These are phyloP conservation scores for Gamarada debralockiae DNA, from an alignment of 495 filamentous ascomycete genomes.

Conservation along the genomic window DNA sequence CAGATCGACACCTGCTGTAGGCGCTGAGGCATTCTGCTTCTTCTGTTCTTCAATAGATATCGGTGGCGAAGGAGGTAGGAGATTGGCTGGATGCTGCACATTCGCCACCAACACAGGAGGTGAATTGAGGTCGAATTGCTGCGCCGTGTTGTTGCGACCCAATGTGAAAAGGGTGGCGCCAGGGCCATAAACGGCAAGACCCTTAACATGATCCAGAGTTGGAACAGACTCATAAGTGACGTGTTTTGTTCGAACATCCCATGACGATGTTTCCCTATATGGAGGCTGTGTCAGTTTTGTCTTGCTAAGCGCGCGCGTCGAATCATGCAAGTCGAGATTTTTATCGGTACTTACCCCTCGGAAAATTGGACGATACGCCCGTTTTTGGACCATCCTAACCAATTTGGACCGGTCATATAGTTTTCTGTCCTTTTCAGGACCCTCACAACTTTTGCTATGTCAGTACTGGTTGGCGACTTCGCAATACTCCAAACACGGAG, in stretches of 20 bases:
- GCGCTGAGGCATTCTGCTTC: constrained; percentile 32
- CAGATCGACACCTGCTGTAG: constrained; percentile 34
- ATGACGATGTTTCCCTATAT: constrained; percentile 79
- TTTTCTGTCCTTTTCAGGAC: constrained; percentile 78
- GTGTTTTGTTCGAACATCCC: constrained; percentile 96
- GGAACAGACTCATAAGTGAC: constrained; percentile 85
- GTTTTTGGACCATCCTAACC: constrained; percentile 98
- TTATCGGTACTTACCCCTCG: constrained; percentile 65
- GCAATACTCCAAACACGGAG: constrained; percentile 95
- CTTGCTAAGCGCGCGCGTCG: constrained; percentile 37
- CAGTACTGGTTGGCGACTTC: constrained; percentile 70
- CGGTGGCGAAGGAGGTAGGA: constrained; percentile 73
- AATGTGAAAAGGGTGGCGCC: constrained; percentile 91
- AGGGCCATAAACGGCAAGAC: constrained; percentile 83
- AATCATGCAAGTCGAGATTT: constrained; percentile 7
- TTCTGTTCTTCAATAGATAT: constrained; percentile 66
- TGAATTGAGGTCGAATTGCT: constrained; percentile 90
- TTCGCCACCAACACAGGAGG: constrained; percentile 71
- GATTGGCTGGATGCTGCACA: constrained; percentile 75
- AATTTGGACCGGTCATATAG: constrained; percentile 74
- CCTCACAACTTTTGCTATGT: constrained; percentile 80
- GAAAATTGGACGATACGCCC: constrained; percentile 91
- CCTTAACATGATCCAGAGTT: constrained; percentile 75
- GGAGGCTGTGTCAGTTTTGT: constrained; percentile 25
- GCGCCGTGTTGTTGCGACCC: constrained; percentile 80